Base-by-base conservation (phyloP, 768 basidiomycete species). In the Phallus indusiatus region DNA sequence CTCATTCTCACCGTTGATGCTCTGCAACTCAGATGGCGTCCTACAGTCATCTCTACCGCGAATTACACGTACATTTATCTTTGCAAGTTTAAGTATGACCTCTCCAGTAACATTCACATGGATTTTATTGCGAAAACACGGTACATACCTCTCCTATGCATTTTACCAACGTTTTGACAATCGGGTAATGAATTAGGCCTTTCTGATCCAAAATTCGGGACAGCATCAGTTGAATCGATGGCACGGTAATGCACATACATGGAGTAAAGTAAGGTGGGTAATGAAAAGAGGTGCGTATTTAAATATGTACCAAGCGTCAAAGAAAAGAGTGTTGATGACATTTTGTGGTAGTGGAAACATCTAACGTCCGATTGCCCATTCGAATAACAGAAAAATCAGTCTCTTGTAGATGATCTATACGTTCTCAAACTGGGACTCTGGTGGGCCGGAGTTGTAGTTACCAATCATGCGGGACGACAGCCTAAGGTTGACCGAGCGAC, bases 401-500 rank as follows among this genome's bases (percentile, higher is more conserved):
- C 66, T 61, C 74, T 69, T 4, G 72, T 70, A 9, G 80, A 82
- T 76, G 72, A 62, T 78, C 78, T 5, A 67, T 73, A 72, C 16
- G 72, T 77, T 16, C 55, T 76, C 12, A 80, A 79, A 0, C 76
- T 76, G 63, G 76, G 78, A 0, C 76, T 76, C n/a, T n/a, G n/a
- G n/a, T n/a, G n/a, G 63, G 76, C 78, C 55, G 79, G 80, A 5
- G 78, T 81, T 53, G 77, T 82, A n/a, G 80, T 81, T 11, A 78
- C 76, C 18, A 81, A 80, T 62, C 79, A 81, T 65, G 80, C 78
- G 5, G 80, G 79, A 0, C 68, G 81, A 21, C 80, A 82, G n/a
- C n/a, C n/a, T n/a, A n/a, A n/a, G 65, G 77, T 82, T 42, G 81
- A 83, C 64, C 81, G 81, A 18, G 79, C 80, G 1, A 72, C 81